Evolutionary conservation across 2,329 filamentous ascomycete genomes (phyloP).

Genomic region (Hypocrella siamensis): DNA sequence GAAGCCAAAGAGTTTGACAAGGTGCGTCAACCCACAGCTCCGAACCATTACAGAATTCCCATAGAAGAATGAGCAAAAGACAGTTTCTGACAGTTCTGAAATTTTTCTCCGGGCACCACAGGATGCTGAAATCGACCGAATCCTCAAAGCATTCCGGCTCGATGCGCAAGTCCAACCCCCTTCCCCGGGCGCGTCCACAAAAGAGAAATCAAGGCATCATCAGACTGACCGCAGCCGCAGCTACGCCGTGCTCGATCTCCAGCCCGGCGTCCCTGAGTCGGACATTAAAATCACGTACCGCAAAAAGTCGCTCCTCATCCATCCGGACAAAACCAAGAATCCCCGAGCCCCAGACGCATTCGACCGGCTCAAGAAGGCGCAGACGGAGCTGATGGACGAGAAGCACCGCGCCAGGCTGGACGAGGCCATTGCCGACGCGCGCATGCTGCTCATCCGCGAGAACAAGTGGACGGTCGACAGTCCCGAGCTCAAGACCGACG

Average conservation of each 20-base stretch:
- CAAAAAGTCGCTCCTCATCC: conserved; percentile 96
- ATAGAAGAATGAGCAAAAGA: too few species aligned
- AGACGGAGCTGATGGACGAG: conserved; percentile 83
- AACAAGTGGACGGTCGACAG: conserved; percentile 85
- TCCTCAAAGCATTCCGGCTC: conserved; percentile 73
- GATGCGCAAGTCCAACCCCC: conserved; percentile 30
- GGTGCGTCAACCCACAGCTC: conserved; percentile 26
- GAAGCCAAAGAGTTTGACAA: conserved; percentile 89
- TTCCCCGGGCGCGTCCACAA: too few species aligned
- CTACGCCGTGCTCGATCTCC: conserved; percentile 89
- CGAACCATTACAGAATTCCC: neutral
- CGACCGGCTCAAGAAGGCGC: conserved; percentile 89
- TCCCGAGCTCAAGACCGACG: conserved; percentile 68
- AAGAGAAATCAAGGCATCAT: neutral
- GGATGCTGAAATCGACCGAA: conserved; percentile 93
- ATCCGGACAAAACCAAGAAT: conserved; percentile 95
- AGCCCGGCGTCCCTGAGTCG: conserved; percentile 85
- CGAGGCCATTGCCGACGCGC: conserved; percentile 89
- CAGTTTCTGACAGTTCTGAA: too few species aligned
- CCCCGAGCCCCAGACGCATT: conserved; percentile 86
- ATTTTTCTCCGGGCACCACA: conserved; percentile 16
- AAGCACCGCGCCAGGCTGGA: conserved; percentile 77
- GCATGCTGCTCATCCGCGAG: conserved; percentile 86
- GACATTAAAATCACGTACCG: conserved; percentile 93
- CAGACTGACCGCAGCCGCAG: conserved; percentile 21